These are phyloP conservation scores for Rosa lucieae DNA, from an alignment of 306 rosid species.

Conservation along the genomic window DNA sequence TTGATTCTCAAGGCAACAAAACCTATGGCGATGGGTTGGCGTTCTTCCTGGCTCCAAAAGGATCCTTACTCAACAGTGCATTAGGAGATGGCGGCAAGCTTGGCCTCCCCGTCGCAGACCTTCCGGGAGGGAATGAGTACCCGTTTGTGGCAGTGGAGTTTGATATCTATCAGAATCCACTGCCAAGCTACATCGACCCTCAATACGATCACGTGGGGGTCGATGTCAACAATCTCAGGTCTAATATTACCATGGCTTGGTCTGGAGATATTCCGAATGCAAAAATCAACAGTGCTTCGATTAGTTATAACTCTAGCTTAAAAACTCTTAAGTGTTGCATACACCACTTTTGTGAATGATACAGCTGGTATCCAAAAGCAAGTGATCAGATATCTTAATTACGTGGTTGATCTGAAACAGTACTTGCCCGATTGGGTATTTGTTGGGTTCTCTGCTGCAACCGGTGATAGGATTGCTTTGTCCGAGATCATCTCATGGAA, in stretches of 20 bases:
- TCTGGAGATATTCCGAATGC: constrained; percentile 11
- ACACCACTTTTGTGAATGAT: constrained; percentile 5
- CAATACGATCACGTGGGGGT: constrained; percentile 34
- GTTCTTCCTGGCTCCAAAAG: constrained; percentile 36
- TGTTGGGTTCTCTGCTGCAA: background rate
- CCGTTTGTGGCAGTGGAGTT: constrained; percentile 47
- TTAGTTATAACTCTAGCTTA: constrained; percentile 34
- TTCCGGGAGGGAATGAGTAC: background rate
- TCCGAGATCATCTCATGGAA: background rate
- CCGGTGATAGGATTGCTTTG: background rate
- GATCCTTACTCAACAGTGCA: background rate
- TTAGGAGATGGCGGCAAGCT: constrained; percentile 28
- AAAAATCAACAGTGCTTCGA: constrained; percentile 16
- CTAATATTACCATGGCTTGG: constrained; percentile 24
- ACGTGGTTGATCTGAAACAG: constrained; percentile 6
- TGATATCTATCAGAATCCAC: constrained; percentile 1
- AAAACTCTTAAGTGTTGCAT: constrained; percentile 27
- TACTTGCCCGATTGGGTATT: constrained; percentile 13
- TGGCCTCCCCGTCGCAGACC: constrained; percentile 30
- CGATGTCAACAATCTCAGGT: constrained; percentile 11
- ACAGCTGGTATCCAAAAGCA: background rate
- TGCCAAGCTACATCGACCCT: background rate
- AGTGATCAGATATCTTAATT: background rate
- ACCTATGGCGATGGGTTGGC: constrained; percentile 20
- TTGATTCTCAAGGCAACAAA: background rate